phyloP scores from a whole-genome alignment of 2,329 filamentous ascomycete species.

The Pestalotiopsis sp. region DNA sequence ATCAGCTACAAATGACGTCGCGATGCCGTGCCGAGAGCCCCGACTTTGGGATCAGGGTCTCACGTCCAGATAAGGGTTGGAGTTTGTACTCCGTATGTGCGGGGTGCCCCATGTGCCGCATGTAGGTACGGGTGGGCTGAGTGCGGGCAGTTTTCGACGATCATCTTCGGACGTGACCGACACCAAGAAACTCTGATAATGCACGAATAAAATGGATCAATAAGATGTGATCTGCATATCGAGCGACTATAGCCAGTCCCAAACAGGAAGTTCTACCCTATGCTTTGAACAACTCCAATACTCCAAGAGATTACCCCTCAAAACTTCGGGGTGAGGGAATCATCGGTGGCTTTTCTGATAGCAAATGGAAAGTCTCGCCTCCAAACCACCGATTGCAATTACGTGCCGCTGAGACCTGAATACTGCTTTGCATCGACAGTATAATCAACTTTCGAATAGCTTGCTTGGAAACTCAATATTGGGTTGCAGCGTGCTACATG shows the following conservation, averaged over 20 bases:
- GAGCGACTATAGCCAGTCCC: not conserved
- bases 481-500: not conserved
- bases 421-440: not conserved
- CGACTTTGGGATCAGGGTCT: not conserved
- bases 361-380: no score
- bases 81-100: not conserved
- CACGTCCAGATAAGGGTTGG: not conserved
- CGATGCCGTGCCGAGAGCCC: not conserved
- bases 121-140: no score
- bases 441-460: not conserved
- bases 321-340: no score
- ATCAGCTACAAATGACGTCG: not conserved
- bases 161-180: not conserved
- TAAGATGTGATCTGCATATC: not conserved
- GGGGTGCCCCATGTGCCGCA: not conserved
- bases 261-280: not conserved
- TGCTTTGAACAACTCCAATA: not conserved
- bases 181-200: not conserved
- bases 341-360: no score
- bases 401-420: not conserved
- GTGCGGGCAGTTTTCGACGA: no score
- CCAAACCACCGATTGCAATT: not conserved
- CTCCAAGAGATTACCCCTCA: not conserved
- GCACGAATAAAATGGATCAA: not conserved
- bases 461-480: not conserved